phyloP scores from a whole-genome alignment of 257 asterid species.

The Vinca minor region DNA sequence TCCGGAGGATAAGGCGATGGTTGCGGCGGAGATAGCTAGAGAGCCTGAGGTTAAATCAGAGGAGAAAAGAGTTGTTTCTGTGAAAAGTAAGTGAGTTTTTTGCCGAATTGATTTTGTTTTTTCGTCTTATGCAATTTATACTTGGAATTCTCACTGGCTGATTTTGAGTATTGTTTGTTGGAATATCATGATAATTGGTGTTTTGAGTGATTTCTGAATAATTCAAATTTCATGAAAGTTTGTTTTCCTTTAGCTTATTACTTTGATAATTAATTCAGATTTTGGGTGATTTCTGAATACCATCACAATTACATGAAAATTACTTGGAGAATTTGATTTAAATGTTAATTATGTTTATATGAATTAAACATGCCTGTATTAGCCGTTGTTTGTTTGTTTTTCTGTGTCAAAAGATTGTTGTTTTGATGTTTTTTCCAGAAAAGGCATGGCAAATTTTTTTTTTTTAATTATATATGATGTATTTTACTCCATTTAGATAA shows the following conservation, averaged over 20 bases:
- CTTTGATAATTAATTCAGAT: not conserved
- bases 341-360: not conserved
- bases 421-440: not conserved
- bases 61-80: constrained; percentile 18
- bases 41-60: constrained; percentile 12
- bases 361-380: too few species aligned
- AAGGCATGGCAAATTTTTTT: too few species aligned
- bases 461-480: too few species aligned
- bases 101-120: not conserved
- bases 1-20: constrained; percentile 17
- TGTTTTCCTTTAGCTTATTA: too few species aligned
- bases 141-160: not conserved
- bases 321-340: too few species aligned
- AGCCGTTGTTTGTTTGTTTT: not conserved
- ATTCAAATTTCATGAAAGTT: not conserved
- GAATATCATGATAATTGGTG: not conserved
- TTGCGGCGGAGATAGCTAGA: constrained; percentile 12
- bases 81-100: constrained; percentile 24
- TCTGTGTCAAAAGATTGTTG: too few species aligned
- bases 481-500: too few species aligned
- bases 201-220: not conserved
- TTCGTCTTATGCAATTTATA: not conserved
- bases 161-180: not conserved
- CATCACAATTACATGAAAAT: too few species aligned
- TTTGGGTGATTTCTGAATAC: too few species aligned